Evolutionary conservation across 208 protist species (phyloP), one percentile per base, ranked within the genome.

Genomic region (Crithidia sp.): DNA sequence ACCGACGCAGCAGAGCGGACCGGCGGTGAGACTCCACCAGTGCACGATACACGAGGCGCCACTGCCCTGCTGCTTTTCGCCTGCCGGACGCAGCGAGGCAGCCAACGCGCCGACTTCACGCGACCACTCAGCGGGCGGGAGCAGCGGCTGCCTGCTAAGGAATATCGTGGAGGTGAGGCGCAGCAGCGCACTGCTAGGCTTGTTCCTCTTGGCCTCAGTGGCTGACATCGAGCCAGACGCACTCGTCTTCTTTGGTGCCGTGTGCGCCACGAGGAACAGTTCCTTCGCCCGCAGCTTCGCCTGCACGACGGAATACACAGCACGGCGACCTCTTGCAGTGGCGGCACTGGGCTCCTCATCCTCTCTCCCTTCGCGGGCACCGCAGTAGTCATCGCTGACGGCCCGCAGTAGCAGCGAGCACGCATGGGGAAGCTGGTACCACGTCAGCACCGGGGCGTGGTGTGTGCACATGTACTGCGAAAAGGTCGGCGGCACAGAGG

Each of bases 361-460:
- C 7, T 54, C 55, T 5, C 36, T 43, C 7, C 0, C 44, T 5
- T 8, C 7, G 17, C 9, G 5, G 14, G 7, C 55, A 17, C 36
- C 19, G 55, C 36, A 7, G 7, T 28, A 7, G 5, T 10, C 19
- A 2, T 59, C 53, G 8, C 53, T 50, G 17, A 49, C 50, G 2
- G 69, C 44, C 9, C 37, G 58, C 39, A 79, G 16, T 5, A 79
- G 44, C 28, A 75, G 76, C 5, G 87, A 92, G 59, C 81, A 75
- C 0, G 75, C 40, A 77, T 96, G 92, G 17, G 92, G 87, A 14
- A 72, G 43, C 2, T 84, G 76, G 56, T 90, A 72, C 87, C 88
- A 93, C n/a, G 60, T 75, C 41, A 93, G 69, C 17, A 93, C 74
- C 17, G 55, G 66, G 10, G 49, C 66, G 58, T 95, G 87, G 40